Evolutionary conservation across 2,329 filamentous ascomycete genomes (phyloP), one percentile per base, ranked within the genome.

Genomic region (Xylaria sp.): DNA sequence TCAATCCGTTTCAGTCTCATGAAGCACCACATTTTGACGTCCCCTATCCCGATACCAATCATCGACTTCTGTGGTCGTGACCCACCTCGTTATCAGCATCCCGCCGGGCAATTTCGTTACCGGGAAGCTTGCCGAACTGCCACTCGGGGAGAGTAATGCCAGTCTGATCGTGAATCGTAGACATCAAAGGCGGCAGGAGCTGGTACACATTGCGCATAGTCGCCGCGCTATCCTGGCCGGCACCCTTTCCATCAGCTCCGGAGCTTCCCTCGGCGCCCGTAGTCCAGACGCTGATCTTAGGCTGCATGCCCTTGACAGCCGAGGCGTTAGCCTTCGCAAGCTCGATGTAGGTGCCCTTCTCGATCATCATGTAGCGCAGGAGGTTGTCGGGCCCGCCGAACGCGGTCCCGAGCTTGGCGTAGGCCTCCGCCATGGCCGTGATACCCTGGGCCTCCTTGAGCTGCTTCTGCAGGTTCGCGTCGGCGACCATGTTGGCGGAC

Each of bases 211-310:
- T 94, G 72, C 92, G 85, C 81, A 96, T 90, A 3, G 91, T 86
- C 1, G 86, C 87, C 27, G 85, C 82, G 8, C 85, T 79, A 67
- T 92, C 90, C 64, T 86, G 82, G 50, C 80, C 78, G 48, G 79
- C 79, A 30, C 79, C 81, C 50, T 77, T 82, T n/a, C 80, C 82
- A 21, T 68, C 69, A 12, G 78, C 76, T 14, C 77, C 81, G 17
- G 77, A 77, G 11, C 80, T 81, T 2, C 78, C 84, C 59, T 85
- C 82, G 57, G 81, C 79, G 51, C 92, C 92, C 8, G 93, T 97
- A 78, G 93, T 96, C 93, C 93, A 97, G 30, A 95, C 89, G 70
- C 90, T 94, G 82, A 97, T 96, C 90, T 97, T 97, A 72, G 93
- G 93, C 79, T 94, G 88, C 72, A 97, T 81, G 30, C 93, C 93